Evolutionary conservation across 2,329 filamentous ascomycete genomes (phyloP), one percentile per base, ranked within the genome.

Genomic region (Atkinsonella hypoxylon): DNA sequence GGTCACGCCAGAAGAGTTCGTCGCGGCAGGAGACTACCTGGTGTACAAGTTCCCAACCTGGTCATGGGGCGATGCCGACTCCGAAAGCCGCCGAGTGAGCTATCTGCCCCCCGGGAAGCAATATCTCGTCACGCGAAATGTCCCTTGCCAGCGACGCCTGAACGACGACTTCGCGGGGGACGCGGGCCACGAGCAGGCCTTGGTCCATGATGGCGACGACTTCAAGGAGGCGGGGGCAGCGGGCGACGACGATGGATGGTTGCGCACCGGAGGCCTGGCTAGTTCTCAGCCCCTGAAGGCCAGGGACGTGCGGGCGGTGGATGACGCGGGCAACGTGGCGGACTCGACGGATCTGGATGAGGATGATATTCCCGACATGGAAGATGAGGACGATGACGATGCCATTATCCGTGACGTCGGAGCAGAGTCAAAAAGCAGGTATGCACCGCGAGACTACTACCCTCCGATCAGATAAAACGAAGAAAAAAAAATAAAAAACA

Each of bases 1-100:
- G 72, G 93, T 98, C 70, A 97, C 91, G 0, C 91, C 91, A 17
- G 91, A 96, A 64, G 93, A 98, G 76, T 98, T 98, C 68, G 77
- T 96, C 47, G 85, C 87, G 4, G 93, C 93, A 3, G 93, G 93
- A 60, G 93, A 98, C 73, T 98, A 97, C 67, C 82, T 98, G 38
- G 90, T 95, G 63, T 95, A 94, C 82, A 97, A 96, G 74, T 98
- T 98, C 71, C 93, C 91, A 9, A 95, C 91, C 52, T 98, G 93
- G 93, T 86, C 88, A 47, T 98, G 93, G 93, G 83, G 86, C 57
- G 88, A 93, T 61, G 90, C 91, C 58, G 87, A 91, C 50, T 81
- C 83, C n/a, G 79, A 83, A 1, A 77, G 80, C 54, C 87, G 89
- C 66, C 85, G 89, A 56, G 87, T 87, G 50, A 73, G 75, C 57